Conservation (phyloP, 1,139 yeast species). For the Saccharomyces hybrid region DNA sequence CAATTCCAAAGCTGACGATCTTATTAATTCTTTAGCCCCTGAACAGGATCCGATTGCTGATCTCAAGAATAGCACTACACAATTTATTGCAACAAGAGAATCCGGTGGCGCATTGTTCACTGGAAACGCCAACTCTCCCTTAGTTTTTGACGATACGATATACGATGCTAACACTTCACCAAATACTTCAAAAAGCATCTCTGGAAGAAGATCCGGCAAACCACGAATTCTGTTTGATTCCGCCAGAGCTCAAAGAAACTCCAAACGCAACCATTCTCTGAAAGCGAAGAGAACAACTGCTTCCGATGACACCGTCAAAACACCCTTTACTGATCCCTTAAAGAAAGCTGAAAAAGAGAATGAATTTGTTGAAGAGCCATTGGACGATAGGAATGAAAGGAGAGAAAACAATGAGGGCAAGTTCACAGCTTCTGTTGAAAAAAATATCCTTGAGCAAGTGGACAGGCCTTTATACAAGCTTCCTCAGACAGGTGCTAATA, state of each 20-base stretch:
- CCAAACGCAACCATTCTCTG: not conserved
- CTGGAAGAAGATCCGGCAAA: not conserved
- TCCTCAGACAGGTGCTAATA: constrained; percentile 11
- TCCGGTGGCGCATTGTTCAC: constrained; percentile 20
- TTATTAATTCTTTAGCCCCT: constrained; percentile 18
- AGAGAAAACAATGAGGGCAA: not conserved
- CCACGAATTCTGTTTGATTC: constrained; percentile 1
- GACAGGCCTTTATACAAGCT: constrained; percentile 23
- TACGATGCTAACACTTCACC: not conserved
- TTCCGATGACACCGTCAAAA: not conserved
- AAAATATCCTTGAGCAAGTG: constrained; percentile 19
- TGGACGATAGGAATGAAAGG: constrained; percentile 6
- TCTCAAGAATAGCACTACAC: constrained; percentile 6
- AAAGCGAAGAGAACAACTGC: not conserved
- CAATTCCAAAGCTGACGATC: not conserved
- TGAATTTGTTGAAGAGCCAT: constrained; percentile 22
- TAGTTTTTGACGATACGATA: constrained; percentile 4
- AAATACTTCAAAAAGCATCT: not conserved
- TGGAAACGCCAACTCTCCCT: constrained; percentile 19
- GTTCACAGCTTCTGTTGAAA: not conserved
- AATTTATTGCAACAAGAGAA: constrained; percentile 4
- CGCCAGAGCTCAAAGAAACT: not conserved
- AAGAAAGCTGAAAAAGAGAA: constrained; percentile 19
- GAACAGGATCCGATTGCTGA: constrained; percentile 21
- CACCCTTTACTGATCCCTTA: constrained; percentile 21